Conservation (phyloP, 306 rosid genomes). For the Fagus sylvatica region DNA sequence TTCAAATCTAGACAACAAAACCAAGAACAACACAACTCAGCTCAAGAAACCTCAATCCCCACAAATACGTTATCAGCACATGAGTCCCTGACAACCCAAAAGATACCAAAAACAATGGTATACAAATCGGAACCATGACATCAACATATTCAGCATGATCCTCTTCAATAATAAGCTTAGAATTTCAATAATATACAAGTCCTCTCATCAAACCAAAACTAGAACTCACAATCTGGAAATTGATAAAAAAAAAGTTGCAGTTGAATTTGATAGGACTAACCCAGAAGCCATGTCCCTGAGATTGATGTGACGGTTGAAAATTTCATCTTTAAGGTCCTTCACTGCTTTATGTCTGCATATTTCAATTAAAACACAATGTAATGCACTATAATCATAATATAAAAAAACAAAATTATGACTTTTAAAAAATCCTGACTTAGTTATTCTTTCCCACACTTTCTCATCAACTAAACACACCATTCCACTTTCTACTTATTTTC, state of each 20-base stretch:
- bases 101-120: conserved; percentile 6
- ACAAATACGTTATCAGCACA: conserved; percentile 9
- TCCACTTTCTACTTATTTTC: neutral
- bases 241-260: conserved; percentile 5
- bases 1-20: conserved; percentile 63
- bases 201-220: neutral
- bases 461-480: conserved; percentile 1
- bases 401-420: too few species aligned
- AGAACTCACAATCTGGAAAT: conserved; percentile 13
- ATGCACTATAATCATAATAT: neutral
- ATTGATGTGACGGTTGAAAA: conserved; percentile 65
- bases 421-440: neutral
- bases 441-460: conserved; percentile 4
- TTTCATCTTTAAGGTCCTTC: conserved; percentile 83
- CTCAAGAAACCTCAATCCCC: conserved; percentile 12
- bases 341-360: conserved; percentile 65
- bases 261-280: conserved; percentile 55
- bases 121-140: neutral
- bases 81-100: conserved; percentile 1
- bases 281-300: conserved; percentile 82
- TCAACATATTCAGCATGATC: neutral
- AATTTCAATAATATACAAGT: conserved; percentile 5
- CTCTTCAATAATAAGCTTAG: conserved; percentile 6
- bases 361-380: neutral
- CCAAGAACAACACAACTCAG: conserved; percentile 25